phyloP scores from a whole-genome alignment of 148 eudicot genomes.

The Arctostaphylos glauca region DNA sequence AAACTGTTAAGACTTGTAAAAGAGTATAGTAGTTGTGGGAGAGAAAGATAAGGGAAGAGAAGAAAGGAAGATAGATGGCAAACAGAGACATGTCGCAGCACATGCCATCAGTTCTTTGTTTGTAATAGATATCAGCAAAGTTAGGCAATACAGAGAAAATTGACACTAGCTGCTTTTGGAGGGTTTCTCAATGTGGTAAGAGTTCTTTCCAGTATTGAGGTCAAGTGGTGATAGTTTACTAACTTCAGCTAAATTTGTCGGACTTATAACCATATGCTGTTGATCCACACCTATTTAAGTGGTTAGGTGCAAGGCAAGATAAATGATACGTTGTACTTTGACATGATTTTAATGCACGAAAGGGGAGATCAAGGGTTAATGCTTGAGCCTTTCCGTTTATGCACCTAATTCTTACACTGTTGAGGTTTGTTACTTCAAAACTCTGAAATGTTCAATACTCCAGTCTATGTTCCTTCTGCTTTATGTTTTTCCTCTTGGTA shows the following conservation, averaged over 20 bases:
- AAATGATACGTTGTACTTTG: neutral
- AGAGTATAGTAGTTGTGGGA: neutral
- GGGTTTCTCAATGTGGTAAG: neutral
- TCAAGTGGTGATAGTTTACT: neutral
- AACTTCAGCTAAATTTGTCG: neutral
- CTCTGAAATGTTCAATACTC: too few species aligned
- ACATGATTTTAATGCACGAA: neutral
- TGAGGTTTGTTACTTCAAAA: too few species aligned
- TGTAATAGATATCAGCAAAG: neutral
- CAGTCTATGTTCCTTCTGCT: too few species aligned
- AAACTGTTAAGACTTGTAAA: neutral
- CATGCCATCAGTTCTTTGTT: slow-evolving; percentile 2
- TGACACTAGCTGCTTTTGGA: neutral
- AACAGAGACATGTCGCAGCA: neutral
- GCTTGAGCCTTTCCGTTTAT: neutral
- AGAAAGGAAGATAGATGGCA: neutral
- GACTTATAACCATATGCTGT: neutral
- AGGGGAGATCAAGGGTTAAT: neutral
- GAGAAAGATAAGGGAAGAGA: neutral
- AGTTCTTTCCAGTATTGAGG: neutral
- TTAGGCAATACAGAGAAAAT: neutral
- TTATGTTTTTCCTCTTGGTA: too few species aligned
- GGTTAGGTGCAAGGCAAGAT: neutral
- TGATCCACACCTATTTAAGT: neutral
- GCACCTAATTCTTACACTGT: neutral